Conservation (phyloP, 192 early-diverging fungal genomes). For the Podila minutissima region DNA sequence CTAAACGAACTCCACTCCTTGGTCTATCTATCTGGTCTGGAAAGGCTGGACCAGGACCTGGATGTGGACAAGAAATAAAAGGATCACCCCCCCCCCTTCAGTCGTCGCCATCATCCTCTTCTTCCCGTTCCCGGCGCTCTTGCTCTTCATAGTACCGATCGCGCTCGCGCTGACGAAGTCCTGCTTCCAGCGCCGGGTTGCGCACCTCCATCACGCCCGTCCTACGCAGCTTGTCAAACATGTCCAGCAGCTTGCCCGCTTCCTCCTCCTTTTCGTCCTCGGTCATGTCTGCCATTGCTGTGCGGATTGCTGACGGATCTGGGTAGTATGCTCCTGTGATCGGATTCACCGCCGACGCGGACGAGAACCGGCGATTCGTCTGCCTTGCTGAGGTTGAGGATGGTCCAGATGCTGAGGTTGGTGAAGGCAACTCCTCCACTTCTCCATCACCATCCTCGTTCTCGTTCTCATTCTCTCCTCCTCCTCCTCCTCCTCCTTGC, state of each 20-base stretch:
- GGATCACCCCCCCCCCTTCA: background rate
- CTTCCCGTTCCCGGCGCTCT: conserved; percentile 34
- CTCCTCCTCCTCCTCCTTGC: conserved; percentile 23
- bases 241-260: conserved; percentile 89
- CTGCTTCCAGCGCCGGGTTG: conserved; percentile 73
- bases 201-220: conserved; percentile 90
- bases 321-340: conserved; percentile 86
- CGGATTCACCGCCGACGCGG: conserved; percentile 72
- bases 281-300: conserved; percentile 83
- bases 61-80: background rate
- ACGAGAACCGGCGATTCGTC: conserved; percentile 9
- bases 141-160: conserved; percentile 46
- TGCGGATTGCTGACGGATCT: conserved; percentile 48
- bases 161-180: conserved; percentile 35
- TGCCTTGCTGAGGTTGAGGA: conserved; percentile 5
- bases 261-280: conserved; percentile 98
- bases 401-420: background rate
- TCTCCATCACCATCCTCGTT: conserved; percentile 15
- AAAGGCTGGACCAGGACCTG: too few relatives aligned
- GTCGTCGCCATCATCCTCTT: conserved; percentile 19
- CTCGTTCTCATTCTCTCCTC: conserved; percentile 8
- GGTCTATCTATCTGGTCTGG: too few relatives aligned
- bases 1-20: too few relatives aligned
- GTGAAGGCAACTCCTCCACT: conserved; percentile 4
- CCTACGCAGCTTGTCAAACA: conserved; percentile 93